A percentile compares a stretch with the other conserved stretches of the same genome.
Evolutionary conservation across 371 early-diverging fungal genomes (phyloP).

Genomic region (Mortierella sp.): DNA sequence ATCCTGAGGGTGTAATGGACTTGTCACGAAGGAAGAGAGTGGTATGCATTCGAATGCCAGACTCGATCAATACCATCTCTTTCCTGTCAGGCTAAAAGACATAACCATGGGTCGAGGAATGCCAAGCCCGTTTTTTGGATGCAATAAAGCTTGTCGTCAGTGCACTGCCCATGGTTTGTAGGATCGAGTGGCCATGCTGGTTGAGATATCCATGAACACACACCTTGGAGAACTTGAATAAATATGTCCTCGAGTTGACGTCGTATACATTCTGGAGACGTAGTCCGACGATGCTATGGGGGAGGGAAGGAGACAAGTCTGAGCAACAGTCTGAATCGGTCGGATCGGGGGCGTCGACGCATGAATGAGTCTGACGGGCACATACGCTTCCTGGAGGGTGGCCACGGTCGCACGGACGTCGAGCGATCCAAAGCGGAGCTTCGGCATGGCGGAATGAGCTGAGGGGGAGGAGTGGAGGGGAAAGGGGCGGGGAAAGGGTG

Average conservation of each 20-base stretch:
- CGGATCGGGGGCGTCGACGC: not conserved
- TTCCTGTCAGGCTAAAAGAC: slow-evolving; percentile 82
- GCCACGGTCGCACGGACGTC: slow-evolving; percentile 88
- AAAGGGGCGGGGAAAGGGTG: too few relatives aligned
- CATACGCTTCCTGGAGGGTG: slow-evolving; percentile 73
- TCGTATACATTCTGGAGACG: slow-evolving; percentile 97
- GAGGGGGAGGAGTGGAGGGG: not conserved
- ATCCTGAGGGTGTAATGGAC: slow-evolving; percentile 83
- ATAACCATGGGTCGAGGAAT: not conserved
- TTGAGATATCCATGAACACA: not conserved
- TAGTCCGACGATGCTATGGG: slow-evolving; percentile 75
- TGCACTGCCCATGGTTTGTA: too few relatives aligned
- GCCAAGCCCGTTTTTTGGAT: too few relatives aligned
- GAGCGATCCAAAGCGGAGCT: slow-evolving; percentile 86
- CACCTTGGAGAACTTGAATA: slow-evolving; percentile 93
- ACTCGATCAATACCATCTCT: slow-evolving; percentile 91
- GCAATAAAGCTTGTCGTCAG: too few relatives aligned
- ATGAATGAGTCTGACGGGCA: not conserved
- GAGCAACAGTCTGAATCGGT: not conserved
- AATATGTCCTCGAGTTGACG: slow-evolving; percentile 87
- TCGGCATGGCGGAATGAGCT: slow-evolving; percentile 42
- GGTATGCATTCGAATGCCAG: slow-evolving; percentile 93
- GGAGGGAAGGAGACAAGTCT: not conserved
- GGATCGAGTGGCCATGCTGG: too few relatives aligned
- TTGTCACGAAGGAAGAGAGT: slow-evolving; percentile 92